Evolutionary conservation across 306 rosid species (phyloP).

Genomic region (Cucurbita maxima): DNA sequence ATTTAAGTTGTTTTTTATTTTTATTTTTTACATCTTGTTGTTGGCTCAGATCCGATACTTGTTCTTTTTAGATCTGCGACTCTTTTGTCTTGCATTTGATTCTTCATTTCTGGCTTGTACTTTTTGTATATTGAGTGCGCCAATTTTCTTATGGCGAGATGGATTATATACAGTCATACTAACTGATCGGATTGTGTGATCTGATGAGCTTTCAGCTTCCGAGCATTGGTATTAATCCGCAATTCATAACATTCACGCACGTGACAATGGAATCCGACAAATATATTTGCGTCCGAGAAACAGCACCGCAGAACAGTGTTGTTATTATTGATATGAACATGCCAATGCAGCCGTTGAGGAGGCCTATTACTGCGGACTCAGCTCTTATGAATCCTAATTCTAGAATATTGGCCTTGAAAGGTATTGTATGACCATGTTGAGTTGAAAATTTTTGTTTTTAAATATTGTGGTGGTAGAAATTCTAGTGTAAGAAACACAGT

Average conservation of each 20-base stretch:
- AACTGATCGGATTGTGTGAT: conserved; percentile 21
- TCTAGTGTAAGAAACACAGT: neutral
- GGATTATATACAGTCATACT: neutral
- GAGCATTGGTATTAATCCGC: conserved; percentile 77
- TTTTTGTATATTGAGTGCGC: neutral
- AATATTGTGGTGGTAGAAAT: neutral
- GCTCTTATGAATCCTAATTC: conserved; percentile 98
- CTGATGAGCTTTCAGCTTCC: conserved; percentile 68
- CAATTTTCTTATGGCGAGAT: neutral
- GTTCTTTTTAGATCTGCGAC: conserved; percentile 22
- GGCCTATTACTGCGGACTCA: conserved; percentile 92
- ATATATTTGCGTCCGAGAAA: conserved; percentile 88
- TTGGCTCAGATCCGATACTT: conserved; percentile 31
- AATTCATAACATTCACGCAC: conserved; percentile 85
- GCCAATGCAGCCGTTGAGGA: conserved; percentile 93
- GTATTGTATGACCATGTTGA: conserved; percentile 18
- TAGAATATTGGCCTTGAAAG: conserved; percentile 87
- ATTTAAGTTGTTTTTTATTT: conserved; percentile 6
- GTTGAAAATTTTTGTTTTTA: neutral
- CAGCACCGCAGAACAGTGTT: conserved; percentile 82
- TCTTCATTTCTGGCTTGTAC: neutral
- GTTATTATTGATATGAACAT: conserved; percentile 82
- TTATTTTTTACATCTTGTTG: neutral
- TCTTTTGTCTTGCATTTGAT: neutral
- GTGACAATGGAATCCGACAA: conserved; percentile 97